Percentiles rank a stretch among this genome's conserved stretches.
phyloP scores from a whole-genome alignment of 2,329 filamentous ascomycete species.

The Trichophyton benhamiae region DNA sequence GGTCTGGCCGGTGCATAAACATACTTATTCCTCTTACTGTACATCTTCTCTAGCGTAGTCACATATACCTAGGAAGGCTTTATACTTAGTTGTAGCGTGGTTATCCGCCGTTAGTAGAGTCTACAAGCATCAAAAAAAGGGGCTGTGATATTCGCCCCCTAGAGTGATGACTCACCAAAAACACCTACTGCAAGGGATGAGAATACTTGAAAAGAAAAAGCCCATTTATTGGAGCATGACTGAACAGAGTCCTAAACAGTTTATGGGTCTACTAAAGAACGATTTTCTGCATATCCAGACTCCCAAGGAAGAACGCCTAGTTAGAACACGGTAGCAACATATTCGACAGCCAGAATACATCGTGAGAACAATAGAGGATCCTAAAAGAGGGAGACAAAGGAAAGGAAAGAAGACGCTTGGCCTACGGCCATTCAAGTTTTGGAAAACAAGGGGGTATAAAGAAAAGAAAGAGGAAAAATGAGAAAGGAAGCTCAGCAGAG shows the following conservation, averaged over 20 bases:
- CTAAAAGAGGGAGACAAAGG: neutral
- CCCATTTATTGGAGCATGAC: neutral
- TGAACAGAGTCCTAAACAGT: neutral
- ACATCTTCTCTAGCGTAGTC: too few relatives aligned
- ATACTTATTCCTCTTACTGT: too few relatives aligned
- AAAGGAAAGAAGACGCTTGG: neutral
- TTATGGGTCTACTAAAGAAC: neutral
- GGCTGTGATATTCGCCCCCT: too few relatives aligned
- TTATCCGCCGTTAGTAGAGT: neutral
- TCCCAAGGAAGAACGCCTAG: neutral
- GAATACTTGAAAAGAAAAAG: neutral
- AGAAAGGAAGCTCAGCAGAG: neutral
- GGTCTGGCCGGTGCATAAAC: too few relatives aligned
- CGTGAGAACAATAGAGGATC: neutral
- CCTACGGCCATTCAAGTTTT: neutral
- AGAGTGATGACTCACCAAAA: too few relatives aligned
- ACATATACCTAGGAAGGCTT: too few relatives aligned
- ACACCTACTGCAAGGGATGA: neutral
- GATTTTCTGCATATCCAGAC: neutral
- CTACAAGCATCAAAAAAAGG: too few relatives aligned
- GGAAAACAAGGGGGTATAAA: neutral
- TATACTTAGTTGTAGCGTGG: neutral
- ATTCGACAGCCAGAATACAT: neutral
- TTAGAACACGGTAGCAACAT: neutral
- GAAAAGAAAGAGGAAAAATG: neutral